Evolutionary conservation across 2,329 filamentous ascomycete species (phyloP).

Genomic region (Fusarium humuli): DNA sequence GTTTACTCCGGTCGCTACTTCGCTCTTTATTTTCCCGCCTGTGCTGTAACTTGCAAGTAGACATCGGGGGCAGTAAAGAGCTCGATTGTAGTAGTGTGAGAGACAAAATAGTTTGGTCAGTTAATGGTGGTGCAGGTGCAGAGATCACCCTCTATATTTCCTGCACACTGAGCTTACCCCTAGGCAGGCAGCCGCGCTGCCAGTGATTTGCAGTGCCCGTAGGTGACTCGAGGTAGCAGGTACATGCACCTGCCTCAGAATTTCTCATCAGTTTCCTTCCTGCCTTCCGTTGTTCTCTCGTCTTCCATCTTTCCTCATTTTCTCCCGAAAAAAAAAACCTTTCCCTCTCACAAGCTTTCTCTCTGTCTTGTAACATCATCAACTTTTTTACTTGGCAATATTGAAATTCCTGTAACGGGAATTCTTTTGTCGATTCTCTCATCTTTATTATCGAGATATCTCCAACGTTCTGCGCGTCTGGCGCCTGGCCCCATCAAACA

Average conservation of each 20-base stretch:
- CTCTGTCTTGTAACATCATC: conserved; percentile 8
- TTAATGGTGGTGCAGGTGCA: not conserved
- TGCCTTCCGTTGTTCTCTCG: conserved; percentile 38
- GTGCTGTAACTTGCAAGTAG: conserved; percentile 35
- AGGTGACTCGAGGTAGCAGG: conserved; percentile 29
- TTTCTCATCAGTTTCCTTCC: conserved; percentile 24
- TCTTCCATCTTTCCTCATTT: conserved; percentile 41
- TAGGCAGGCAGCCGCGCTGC: conserved; percentile 30
- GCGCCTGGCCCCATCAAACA: conserved; percentile 48
- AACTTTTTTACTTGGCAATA: conserved; percentile 30
- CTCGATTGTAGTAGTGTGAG: not conserved
- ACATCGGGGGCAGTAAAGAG: not conserved
- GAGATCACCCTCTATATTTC: not conserved
- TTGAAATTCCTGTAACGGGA: conserved; percentile 14
- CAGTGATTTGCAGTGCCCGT: conserved; percentile 21
- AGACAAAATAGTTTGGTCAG: not conserved
- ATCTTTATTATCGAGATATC: conserved; percentile 34
- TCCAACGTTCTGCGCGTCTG: conserved; percentile 45
- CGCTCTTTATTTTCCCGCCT: conserved; percentile 39
- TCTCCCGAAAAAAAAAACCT: conserved; percentile 34
- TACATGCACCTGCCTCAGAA: conserved; percentile 26
- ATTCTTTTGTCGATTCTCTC: conserved; percentile 10
- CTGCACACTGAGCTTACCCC: not conserved
- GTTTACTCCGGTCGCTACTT: conserved; percentile 40
- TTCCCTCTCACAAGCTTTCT: conserved; percentile 41